phyloP scores from a whole-genome alignment of 371 early-diverging fungal genomes.

The Apophysomyces ossiformis region DNA sequence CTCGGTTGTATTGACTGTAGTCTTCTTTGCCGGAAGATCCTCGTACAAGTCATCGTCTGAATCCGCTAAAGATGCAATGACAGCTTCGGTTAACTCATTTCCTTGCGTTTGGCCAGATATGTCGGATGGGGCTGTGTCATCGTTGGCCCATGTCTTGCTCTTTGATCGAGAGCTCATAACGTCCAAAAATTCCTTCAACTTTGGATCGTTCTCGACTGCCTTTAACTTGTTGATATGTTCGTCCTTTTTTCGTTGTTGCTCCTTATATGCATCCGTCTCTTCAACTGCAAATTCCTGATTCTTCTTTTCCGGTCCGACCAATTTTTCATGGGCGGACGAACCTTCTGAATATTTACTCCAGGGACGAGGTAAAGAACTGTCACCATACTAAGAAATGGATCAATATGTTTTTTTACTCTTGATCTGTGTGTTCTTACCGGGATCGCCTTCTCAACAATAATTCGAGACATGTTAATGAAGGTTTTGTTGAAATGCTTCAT shows the following conservation, averaged over 20 bases:
- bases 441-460: slow-evolving; percentile 87
- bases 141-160: slow-evolving; percentile 92
- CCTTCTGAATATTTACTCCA: slow-evolving; percentile 90
- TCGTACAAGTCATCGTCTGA: slow-evolving; percentile 76
- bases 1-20: slow-evolving; percentile 19
- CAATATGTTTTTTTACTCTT: neutral
- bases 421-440: slow-evolving; percentile 54
- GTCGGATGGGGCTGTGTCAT: slow-evolving; percentile 60
- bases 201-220: slow-evolving; percentile 71
- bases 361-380: slow-evolving; percentile 79
- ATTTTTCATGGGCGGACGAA: slow-evolving; percentile 65
- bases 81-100: slow-evolving; percentile 38
- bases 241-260: slow-evolving; percentile 35
- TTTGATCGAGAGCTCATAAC: slow-evolving; percentile 82
- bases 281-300: slow-evolving; percentile 47
- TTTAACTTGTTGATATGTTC: slow-evolving; percentile 61
- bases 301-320: slow-evolving; percentile 27
- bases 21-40: slow-evolving; percentile 55
- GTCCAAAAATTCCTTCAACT: slow-evolving; percentile 88
- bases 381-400: slow-evolving; percentile 61
- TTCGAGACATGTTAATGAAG: slow-evolving; percentile 88
- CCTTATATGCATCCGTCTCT: slow-evolving; percentile 46
- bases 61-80: slow-evolving; percentile 48
- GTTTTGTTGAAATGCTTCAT: slow-evolving; percentile 87
- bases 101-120: slow-evolving; percentile 13